Percentiles rank a stretch among this genome's conserved stretches.
Evolutionary conservation across 2,329 filamentous ascomycete genomes (phyloP).

Genomic region (Cladosporium phlei): DNA sequence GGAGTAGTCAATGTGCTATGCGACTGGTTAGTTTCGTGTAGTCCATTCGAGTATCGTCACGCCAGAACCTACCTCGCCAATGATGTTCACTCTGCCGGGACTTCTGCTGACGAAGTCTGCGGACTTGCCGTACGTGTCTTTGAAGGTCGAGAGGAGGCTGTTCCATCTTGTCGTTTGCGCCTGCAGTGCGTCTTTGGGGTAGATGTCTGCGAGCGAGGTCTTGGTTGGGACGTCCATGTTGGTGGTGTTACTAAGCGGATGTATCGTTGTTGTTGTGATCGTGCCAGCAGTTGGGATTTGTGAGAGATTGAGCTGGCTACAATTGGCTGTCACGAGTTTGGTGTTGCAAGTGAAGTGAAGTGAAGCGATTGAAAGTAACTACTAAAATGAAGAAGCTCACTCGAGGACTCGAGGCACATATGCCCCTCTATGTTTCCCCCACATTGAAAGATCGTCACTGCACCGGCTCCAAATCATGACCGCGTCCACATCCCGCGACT

Average conservation of each 20-base stretch:
- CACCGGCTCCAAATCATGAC: too few species aligned
- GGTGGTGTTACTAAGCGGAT: background rate
- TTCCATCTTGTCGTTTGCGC: constrained; percentile 72
- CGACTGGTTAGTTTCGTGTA: constrained; percentile 13
- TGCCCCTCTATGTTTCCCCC: too few species aligned
- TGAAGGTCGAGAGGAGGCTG: constrained; percentile 65
- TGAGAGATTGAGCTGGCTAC: too few species aligned
- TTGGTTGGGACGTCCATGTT: constrained; percentile 58
- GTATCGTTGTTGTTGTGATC: too few species aligned
- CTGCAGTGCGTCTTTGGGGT: constrained; percentile 66
- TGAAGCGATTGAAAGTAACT: too few species aligned
- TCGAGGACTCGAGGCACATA: too few species aligned
- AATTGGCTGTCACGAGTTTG: too few species aligned
- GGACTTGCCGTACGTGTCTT: constrained; percentile 61
- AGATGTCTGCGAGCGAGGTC: constrained; percentile 72
- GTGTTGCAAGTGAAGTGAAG: too few species aligned
- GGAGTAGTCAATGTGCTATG: constrained; percentile 89
- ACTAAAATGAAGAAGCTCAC: too few species aligned
- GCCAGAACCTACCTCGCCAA: constrained; percentile 62
- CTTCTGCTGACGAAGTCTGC: constrained; percentile 83
- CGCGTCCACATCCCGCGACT: too few species aligned
- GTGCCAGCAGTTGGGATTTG: too few species aligned
- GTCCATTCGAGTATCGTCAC: background rate
- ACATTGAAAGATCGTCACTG: too few species aligned
- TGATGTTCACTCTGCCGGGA: constrained; percentile 93